phyloP scores from a whole-genome alignment of 768 basidiomycete genomes.

The Termitomyces sp. region DNA sequence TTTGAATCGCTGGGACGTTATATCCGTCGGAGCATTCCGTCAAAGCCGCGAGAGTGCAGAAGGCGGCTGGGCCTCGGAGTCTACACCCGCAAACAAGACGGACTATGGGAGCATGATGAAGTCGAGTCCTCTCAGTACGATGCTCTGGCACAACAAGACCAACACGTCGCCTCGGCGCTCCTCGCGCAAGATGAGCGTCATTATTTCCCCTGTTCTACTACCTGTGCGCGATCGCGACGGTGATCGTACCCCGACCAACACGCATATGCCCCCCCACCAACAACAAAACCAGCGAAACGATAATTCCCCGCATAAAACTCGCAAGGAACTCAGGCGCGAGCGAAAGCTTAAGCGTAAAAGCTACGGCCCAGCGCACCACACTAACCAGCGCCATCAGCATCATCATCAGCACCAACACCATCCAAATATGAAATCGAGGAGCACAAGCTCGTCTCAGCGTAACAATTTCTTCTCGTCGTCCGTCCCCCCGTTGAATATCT shows the following conservation, averaged over 20 bases:
- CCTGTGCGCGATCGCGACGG: constrained; percentile 42
- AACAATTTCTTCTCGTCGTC: constrained; percentile 14
- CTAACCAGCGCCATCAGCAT: constrained; percentile 41
- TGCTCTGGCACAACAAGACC: constrained; percentile 46
- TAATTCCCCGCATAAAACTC: constrained; percentile 42
- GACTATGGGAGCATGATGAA: constrained; percentile 48
- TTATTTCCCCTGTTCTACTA: constrained; percentile 48
- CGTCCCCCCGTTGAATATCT: constrained; percentile 20
- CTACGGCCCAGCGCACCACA: constrained; percentile 37
- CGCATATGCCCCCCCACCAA: constrained; percentile 21
- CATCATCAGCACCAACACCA: constrained; percentile 29
- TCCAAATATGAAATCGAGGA: constrained; percentile 21
- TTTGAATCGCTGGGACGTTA: constrained; percentile 67
- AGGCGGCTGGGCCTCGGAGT: constrained; percentile 32
- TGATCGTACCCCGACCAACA: constrained; percentile 49
- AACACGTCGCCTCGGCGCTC: constrained; percentile 19
- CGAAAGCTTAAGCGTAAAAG: constrained; percentile 63
- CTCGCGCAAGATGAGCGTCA: constrained; percentile 26
- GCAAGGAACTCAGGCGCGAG: constrained; percentile 64
- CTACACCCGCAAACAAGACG: constrained; percentile 24
- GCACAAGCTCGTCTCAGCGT: constrained; percentile 17
- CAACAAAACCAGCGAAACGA: constrained; percentile 31
- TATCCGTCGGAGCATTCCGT: constrained; percentile 70
- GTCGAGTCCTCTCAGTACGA: constrained; percentile 49
- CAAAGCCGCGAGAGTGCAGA: constrained; percentile 41